These are phyloP conservation scores for Cryptococcus sp. DNA, from an alignment of 1,284 basidiomycete species.

Conservation along the genomic window DNA sequence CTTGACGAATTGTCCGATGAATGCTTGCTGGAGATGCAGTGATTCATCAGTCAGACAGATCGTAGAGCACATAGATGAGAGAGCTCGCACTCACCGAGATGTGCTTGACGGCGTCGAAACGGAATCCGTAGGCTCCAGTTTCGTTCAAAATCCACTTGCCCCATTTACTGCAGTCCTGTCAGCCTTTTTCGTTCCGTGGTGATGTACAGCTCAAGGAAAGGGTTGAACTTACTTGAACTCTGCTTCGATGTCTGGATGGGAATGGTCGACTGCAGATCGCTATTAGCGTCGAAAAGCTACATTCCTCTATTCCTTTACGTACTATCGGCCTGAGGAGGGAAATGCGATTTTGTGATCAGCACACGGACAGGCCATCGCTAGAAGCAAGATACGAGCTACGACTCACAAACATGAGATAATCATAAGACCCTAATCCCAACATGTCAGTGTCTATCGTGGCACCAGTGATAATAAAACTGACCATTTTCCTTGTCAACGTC, in stretches of 20 bases:
- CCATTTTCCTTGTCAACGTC: constrained; percentile 57
- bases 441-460: background rate
- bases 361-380: no score
- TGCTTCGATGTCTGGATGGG: constrained; percentile 69
- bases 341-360: constrained; percentile 7
- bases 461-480: background rate
- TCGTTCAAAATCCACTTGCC: constrained; percentile 65
- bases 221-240: constrained; percentile 39
- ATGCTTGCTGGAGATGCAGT: constrained; percentile 39
- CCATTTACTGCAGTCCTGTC: constrained; percentile 54
- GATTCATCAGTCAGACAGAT: background rate
- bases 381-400: no score
- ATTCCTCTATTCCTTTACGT: no score
- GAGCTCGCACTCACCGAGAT: constrained; percentile 40
- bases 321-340: background rate
- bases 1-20: constrained; percentile 60
- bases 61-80: background rate
- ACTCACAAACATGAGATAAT: constrained; percentile 54
- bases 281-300: background rate
- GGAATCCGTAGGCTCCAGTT: constrained; percentile 76
- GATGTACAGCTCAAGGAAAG: background rate
- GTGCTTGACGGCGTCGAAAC: constrained; percentile 82
- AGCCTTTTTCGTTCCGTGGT: background rate
- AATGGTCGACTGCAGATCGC: constrained; percentile 66
- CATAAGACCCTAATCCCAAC: constrained; percentile 33